A percentile compares a stretch with the other conserved stretches of the same genome.
Evolutionary conservation across 129 eudicot species (phyloP).

Genomic region (Arctium lappa): DNA sequence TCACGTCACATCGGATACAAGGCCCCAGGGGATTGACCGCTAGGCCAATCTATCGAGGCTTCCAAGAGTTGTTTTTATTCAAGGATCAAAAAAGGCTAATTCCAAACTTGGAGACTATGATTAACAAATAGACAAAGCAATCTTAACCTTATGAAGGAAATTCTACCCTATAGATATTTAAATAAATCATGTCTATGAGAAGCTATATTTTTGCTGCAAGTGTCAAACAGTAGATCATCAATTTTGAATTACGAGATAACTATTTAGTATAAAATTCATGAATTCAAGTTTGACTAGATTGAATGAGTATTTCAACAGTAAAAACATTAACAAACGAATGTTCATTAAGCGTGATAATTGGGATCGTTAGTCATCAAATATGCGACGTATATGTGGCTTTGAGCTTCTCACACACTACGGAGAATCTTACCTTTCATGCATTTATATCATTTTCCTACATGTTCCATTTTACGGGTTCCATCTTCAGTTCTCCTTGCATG

Average conservation of each 20-base stretch:
- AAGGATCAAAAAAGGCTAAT: not conserved
- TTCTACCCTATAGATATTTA: not conserved
- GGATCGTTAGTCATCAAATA: not conserved
- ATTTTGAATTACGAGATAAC: not conserved
- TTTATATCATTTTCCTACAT: not conserved
- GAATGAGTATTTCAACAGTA: not conserved
- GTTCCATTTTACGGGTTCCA: not conserved
- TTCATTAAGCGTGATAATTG: not conserved
- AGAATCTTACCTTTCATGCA: not conserved
- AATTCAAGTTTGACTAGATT: not conserved
- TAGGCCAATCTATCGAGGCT: not conserved
- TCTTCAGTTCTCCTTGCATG: not conserved
- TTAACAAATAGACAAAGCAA: not conserved
- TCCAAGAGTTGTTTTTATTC: not conserved
- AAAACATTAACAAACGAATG: not conserved
- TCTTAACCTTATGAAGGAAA: not conserved
- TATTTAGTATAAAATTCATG: not conserved
- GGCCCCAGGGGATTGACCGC: too few species aligned
- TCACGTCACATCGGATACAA: too few species aligned
- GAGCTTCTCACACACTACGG: not conserved
- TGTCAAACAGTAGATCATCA: not conserved
- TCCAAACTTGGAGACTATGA: not conserved
- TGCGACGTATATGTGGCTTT: not conserved
- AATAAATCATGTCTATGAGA: not conserved
- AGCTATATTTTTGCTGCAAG: not conserved